Evolutionary conservation across 2,329 filamentous ascomycete genomes (phyloP), one percentile per base, ranked within the genome.

Genomic region (Tolypocladium cylindrosporum): DNA sequence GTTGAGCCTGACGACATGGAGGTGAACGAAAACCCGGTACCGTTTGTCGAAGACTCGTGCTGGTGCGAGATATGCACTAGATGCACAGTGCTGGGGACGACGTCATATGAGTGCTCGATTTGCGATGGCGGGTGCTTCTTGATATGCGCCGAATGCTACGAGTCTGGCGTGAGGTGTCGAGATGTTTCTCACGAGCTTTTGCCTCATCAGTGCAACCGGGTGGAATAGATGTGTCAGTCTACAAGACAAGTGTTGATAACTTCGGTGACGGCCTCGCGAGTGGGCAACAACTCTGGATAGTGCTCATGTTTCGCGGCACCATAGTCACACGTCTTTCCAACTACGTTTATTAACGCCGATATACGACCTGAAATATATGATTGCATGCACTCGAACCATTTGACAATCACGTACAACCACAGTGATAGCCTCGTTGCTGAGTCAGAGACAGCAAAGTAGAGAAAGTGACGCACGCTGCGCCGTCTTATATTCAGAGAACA

Each of bases 11-110:
- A 48, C 34, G 42, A 48, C 9, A 36, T 31, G 37, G 13, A 19
- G 16, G 31, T 31, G 4, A 14, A 13, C 1, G 19, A 37, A 4
- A 42, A 19, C 10, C 27, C 40, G 2, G 24, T 52, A 21, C 27
- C 10, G 34, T 59, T 59, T 31, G 31, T 51, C 0, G 34, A 39
- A 6, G 27, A 54, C 2, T 51, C 39, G 2, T 60, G 57, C 40
- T 61, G 59, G 61, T 63, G 62, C 53, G 55, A 61, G 41, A 37
- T 61, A 4, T 64, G 62, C 24, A 61, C 58, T 3, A 52, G 59
- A 2, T 60, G 61, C 42, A 61, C 36, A n/a, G 55, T 42, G 21
- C 34, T 40, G 19, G 37, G 14, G 24, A 58, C 40, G 14, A 53
- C 21, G 14, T 58, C 54, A 1, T 59, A 52, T 14, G 50, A 59